phyloP scores from a whole-genome alignment of 352 stramenopile species.

The Halophytophthora batemanensis region DNA sequence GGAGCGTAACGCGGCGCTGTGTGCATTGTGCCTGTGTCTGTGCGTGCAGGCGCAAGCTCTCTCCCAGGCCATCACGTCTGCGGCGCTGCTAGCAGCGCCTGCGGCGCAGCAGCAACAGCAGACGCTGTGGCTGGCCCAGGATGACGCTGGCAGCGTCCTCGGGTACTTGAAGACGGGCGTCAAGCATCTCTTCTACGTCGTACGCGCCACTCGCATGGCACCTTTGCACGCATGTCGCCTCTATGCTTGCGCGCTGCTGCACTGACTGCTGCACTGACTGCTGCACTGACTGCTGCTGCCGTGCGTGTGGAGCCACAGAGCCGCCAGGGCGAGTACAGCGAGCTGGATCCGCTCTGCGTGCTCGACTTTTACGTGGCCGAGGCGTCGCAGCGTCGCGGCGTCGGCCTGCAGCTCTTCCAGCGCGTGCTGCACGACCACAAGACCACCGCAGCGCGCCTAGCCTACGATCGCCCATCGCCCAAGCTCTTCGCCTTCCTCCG shows the following conservation, averaged over 20 bases:
- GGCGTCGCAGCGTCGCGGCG: slow-evolving; percentile 45
- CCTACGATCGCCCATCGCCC: slow-evolving; percentile 78
- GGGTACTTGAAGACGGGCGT: slow-evolving; percentile 64
- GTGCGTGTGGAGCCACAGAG: slow-evolving; percentile 23
- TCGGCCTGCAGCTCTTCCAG: slow-evolving; percentile 66
- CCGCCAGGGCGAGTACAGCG: slow-evolving; percentile 50
- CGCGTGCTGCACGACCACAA: slow-evolving; percentile 41
- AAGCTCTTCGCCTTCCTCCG: slow-evolving; percentile 76
- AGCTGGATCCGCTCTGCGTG: slow-evolving; percentile 75
- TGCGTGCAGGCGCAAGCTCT: slow-evolving; percentile 55
- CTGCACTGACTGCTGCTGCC: slow-evolving; percentile 6
- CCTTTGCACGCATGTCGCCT: neutral
- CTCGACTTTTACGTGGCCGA: slow-evolving; percentile 79
- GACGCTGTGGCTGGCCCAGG: slow-evolving; percentile 33
- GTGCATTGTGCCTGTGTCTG: too few species aligned
- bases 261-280: neutral
- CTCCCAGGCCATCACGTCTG: slow-evolving; percentile 56
- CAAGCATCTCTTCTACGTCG: slow-evolving; percentile 80
- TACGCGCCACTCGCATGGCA: slow-evolving; percentile 18
- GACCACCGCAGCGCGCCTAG: slow-evolving; percentile 29
- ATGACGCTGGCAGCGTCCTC: slow-evolving; percentile 19
- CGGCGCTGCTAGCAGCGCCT: slow-evolving; percentile 32
- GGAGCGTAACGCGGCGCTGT: too few species aligned
- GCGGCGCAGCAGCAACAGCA: slow-evolving; percentile 33
- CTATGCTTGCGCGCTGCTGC: slow-evolving; percentile 1